Base-by-base conservation (phyloP, 1,139 yeast genomes). In the Blastobotrys illinoisensis region DNA sequence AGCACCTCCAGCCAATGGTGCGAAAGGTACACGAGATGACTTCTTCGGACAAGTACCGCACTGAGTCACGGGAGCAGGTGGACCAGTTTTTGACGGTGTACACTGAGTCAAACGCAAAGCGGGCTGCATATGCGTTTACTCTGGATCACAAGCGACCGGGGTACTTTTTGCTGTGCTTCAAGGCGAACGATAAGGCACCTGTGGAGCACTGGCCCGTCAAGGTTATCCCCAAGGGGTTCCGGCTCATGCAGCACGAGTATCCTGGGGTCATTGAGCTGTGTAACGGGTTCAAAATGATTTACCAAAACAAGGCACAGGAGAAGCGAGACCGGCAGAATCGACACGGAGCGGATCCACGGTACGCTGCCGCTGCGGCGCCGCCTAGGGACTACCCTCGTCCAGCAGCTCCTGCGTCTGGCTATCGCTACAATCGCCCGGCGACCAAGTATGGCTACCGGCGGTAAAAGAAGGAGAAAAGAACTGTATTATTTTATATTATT, bases 91-190 rank as follows among this genome's bases (percentile, higher is more conserved):
- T 93, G 63, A 86, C 88, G 58, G 85, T 95, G 32, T 91, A 89
- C 70, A 88, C 97, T 2, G 85, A 83, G 65, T 97, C 97, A 48
- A 90, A 91, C 66, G 95, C 96, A 46, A 85, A 85, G 67, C 85
- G 90, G 70, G 87, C 96, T 58, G 91, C 90, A 14, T 93, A 95
- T 67, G 89, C 90, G 40, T 93, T 91, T 74, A 88, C 97, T 68
- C 85, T 83, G 70, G 96, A 93, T 70, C 90, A 88, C 71, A 87
- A 85, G 67, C 82, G 85, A 48, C 97, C 99, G 0, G 99, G 99
- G 20, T 89, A 91, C 82, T 90, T 93, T 70, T 78, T 83, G 64
- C 75, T 93, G 56, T 79, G 91, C 71, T 93, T 91, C 78, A 93
- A 91, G 72, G 79, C 83, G 21, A 88, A 84, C 62, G 85, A 82